Percentiles rank a stretch among this genome's conserved stretches.
Evolutionary conservation across 2,329 filamentous ascomycete genomes (phyloP).

Genomic region (Apiospora sp.): DNA sequence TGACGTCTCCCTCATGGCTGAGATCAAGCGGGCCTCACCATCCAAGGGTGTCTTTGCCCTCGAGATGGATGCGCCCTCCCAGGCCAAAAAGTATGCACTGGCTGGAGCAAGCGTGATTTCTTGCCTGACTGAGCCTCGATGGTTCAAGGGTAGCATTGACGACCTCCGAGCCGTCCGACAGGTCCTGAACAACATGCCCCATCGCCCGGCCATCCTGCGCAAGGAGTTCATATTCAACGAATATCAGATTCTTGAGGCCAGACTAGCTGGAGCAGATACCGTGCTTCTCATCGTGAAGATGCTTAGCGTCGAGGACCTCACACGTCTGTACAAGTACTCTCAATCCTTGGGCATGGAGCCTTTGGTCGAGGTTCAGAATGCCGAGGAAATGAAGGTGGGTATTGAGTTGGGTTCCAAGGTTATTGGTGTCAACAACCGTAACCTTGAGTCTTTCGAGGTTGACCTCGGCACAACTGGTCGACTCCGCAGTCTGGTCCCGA

Average conservation of each 20-base stretch:
- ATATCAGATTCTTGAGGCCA: conserved; percentile 95
- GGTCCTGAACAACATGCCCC: conserved; percentile 88
- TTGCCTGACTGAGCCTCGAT: conserved; percentile 97
- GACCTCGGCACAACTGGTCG: conserved; percentile 92
- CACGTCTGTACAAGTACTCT: conserved; percentile 86
- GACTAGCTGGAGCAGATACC: conserved; percentile 92
- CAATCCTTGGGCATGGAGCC: conserved; percentile 95
- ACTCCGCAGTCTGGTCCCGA: conserved; percentile 84
- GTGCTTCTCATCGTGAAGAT: conserved; percentile 98
- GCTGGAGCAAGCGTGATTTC: conserved; percentile 97
- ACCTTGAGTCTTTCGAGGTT: conserved; percentile 95
- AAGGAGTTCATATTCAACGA: conserved; percentile 99
- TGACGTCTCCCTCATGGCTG: conserved; percentile 92
- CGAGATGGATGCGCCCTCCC: conserved; percentile 84
- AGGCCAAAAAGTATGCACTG: conserved; percentile 90
- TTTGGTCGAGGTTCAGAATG: conserved; percentile 93
- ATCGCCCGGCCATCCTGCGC: conserved; percentile 87
- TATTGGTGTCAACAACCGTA: conserved; percentile 97
- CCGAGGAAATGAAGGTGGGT: conserved; percentile 89
- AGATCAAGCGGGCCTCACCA: conserved; percentile 95
- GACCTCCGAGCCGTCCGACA: conserved; percentile 88
- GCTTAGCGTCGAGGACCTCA: conserved; percentile 79
- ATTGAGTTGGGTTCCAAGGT: conserved; percentile 87
- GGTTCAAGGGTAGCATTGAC: conserved; percentile 98
- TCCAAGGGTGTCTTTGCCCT: conserved; percentile 95